phyloP scores from a whole-genome alignment of 2,329 filamentous ascomycete species.

The Penicillium sp. region DNA sequence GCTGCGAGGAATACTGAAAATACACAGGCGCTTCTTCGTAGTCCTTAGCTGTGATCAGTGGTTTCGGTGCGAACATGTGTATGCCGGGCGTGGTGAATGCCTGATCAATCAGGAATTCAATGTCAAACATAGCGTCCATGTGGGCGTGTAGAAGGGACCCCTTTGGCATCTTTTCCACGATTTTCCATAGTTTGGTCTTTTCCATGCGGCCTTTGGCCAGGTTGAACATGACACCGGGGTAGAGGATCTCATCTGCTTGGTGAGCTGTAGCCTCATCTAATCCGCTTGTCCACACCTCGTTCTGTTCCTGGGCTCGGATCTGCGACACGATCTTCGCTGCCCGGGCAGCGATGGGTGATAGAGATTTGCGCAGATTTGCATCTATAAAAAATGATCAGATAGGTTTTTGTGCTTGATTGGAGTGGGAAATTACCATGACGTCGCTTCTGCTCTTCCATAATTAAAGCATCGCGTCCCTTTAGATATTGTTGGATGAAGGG shows the following conservation, averaged over 20 bases:
- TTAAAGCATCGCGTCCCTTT: conserved; percentile 69
- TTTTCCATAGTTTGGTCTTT: conserved; percentile 77
- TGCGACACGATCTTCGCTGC: conserved; percentile 77
- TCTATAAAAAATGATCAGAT: conserved; percentile 19
- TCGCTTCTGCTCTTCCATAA: conserved; percentile 75
- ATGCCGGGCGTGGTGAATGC: conserved; percentile 71
- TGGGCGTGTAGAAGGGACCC: conserved; percentile 71
- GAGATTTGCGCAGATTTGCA: conserved; percentile 42
- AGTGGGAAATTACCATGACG: conserved; percentile 63
- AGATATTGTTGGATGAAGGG: conserved; percentile 82
- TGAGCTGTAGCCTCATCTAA: conserved; percentile 69
- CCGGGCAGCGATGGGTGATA: conserved; percentile 74
- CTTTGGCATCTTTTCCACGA: conserved; percentile 84
- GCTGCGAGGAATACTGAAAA: conserved; percentile 60
- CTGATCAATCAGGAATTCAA: conserved; percentile 72
- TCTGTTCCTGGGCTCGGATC: conserved; percentile 74
- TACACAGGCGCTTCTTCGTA: conserved; percentile 56
- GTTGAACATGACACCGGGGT: conserved; percentile 91
- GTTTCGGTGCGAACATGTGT: conserved; percentile 61
- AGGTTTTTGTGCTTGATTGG: conserved; percentile 4
- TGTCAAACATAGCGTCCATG: conserved; percentile 85
- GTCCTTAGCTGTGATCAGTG: conserved; percentile 55
- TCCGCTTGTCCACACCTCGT: conserved; percentile 71
- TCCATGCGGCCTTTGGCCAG: conserved; percentile 85
- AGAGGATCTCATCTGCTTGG: conserved; percentile 61